These are phyloP conservation scores for Globisporangium acanthophoron DNA, from an alignment of 352 stramenopile genomes.

Conservation along the genomic window DNA sequence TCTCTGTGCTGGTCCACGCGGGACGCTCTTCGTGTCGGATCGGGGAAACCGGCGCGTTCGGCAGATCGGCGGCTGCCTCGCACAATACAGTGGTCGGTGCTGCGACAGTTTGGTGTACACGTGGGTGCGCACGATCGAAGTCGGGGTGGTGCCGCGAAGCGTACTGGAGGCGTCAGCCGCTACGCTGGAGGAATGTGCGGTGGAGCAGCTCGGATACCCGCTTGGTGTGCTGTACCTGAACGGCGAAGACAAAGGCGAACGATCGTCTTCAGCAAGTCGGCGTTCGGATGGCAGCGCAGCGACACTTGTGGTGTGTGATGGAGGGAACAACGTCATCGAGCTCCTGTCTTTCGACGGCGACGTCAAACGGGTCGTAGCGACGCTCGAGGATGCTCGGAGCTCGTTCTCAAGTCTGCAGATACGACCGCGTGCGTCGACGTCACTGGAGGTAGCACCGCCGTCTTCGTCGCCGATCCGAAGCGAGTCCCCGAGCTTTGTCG, in stretches of 20 bases:
- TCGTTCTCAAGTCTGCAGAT: background rate
- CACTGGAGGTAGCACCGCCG: background rate
- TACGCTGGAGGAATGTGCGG: constrained; percentile 1
- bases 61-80: constrained; percentile 26
- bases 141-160: constrained; percentile 13
- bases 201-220: constrained; percentile 10
- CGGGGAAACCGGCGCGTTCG: constrained; percentile 39
- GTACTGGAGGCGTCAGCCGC: constrained; percentile 1
- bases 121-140: constrained; percentile 41
- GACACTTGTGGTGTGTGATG: constrained; percentile 20
- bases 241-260: background rate
- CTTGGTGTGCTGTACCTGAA: constrained; percentile 8
- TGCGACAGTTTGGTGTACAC: constrained; percentile 18
- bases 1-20: constrained; percentile 22
- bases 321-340: constrained; percentile 19
- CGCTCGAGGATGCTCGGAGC: background rate
- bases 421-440: background rate
- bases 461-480: background rate
- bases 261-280: background rate
- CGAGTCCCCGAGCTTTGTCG: background rate
- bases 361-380: background rate
- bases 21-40: constrained; percentile 35
- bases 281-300: background rate
- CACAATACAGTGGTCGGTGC: constrained; percentile 1
- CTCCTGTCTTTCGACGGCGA: constrained; percentile 5